Conservation (phyloP, 2,329 filamentous ascomycete genomes). For the Leptographium flavum region DNA sequence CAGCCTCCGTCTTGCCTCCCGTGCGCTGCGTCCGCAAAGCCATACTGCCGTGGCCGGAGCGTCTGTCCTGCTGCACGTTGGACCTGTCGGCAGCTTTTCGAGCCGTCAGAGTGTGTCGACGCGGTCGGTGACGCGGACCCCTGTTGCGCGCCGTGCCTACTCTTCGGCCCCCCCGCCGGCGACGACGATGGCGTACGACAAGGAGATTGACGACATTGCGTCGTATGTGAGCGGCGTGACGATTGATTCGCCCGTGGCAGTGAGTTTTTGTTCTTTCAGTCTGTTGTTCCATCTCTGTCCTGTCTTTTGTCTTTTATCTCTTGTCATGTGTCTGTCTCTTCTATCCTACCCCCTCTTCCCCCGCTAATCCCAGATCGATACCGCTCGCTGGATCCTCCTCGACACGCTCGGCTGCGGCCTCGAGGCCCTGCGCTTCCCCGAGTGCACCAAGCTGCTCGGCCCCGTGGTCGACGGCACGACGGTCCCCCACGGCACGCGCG, state of each 20-base stretch:
- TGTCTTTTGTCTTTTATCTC: not conserved
- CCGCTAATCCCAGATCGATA: slow-evolving; percentile 50
- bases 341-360: not conserved
- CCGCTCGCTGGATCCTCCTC: slow-evolving; percentile 88
- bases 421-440: slow-evolving; percentile 87
- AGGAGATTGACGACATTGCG: slow-evolving; percentile 90
- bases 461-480: slow-evolving; percentile 80
- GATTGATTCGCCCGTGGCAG: slow-evolving; percentile 82
- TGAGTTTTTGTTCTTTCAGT: slow-evolving; percentile 30
- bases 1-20: slow-evolving; percentile 38
- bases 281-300: not conserved
- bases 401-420: slow-evolving; percentile 95
- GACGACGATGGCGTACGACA: slow-evolving; percentile 56
- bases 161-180: slow-evolving; percentile 37
- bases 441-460: slow-evolving; percentile 89
- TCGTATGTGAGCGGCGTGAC: slow-evolving; percentile 86
- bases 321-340: not conserved
- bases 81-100: slow-evolving; percentile 10
- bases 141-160: slow-evolving; percentile 23
- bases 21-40: slow-evolving; percentile 34
- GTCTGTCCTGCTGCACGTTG: not conserved
- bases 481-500: slow-evolving; percentile 82
- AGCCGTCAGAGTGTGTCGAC: slow-evolving; percentile 16
- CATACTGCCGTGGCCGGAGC: slow-evolving; percentile 14
- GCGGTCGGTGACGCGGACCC: slow-evolving; percentile 25